phyloP scores from a whole-genome alignment of 148 eudicot species.

The Dianthus caryophyllus region DNA sequence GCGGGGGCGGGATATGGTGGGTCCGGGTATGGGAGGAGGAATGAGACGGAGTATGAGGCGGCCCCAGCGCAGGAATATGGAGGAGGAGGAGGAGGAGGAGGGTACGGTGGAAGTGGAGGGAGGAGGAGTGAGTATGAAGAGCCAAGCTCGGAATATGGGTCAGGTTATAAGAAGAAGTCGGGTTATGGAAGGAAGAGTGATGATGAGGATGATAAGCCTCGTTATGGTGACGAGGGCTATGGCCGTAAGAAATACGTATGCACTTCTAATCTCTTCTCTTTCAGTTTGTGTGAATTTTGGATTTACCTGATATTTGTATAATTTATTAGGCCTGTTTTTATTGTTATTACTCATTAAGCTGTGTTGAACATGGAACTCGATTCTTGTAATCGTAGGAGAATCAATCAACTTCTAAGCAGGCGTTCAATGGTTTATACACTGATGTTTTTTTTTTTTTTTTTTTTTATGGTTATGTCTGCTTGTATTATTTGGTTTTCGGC shows the following conservation, averaged over 20 bases:
- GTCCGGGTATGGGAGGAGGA: constrained; percentile 34
- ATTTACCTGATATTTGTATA: neutral
- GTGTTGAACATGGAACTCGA: no score
- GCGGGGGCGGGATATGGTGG: constrained; percentile 27
- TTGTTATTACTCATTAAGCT: no score
- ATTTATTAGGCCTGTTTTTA: no score
- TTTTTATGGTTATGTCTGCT: no score
- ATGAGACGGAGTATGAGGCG: constrained; percentile 21
- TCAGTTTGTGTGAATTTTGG: neutral
- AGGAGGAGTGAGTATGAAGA: constrained; percentile 26
- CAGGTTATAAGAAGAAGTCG: constrained; percentile 28
- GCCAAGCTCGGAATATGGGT: constrained; percentile 36
- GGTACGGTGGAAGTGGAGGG: constrained; percentile 28
- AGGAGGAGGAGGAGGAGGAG: constrained; percentile 26
- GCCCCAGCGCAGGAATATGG: constrained; percentile 24
- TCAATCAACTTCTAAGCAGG: no score
- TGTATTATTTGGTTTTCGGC: no score
- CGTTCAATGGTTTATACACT: no score
- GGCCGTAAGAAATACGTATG: constrained; percentile 88
- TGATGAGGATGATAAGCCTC: constrained; percentile 34
- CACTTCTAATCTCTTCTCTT: neutral
- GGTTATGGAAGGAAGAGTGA: constrained; percentile 31
- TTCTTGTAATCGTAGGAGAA: no score
- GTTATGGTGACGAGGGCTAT: constrained; percentile 48
- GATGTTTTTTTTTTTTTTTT: no score